These are phyloP conservation scores for Metschnikowia kofuensis DNA, from an alignment of 805 yeast genomes.

Conservation along the genomic window DNA sequence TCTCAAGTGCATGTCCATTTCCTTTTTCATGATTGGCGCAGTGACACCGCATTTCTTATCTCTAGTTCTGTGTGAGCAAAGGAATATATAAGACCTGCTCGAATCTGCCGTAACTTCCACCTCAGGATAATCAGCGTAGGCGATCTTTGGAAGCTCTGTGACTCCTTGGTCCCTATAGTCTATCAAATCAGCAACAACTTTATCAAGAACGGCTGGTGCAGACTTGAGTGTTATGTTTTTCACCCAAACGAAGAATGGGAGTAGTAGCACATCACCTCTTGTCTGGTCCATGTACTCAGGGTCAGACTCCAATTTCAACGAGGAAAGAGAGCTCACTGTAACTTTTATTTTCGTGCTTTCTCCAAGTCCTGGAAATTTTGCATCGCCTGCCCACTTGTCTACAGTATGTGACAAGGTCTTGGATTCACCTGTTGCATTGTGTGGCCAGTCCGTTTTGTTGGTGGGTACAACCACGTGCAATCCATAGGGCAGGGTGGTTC, in stretches of 20 bases:
- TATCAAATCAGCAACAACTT: constrained; percentile 42
- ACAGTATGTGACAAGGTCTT: constrained; percentile 47
- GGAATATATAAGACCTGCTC: constrained; percentile 50
- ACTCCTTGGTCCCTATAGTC: constrained; percentile 16
- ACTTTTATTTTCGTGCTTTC: constrained; percentile 40
- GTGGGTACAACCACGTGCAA: constrained; percentile 80
- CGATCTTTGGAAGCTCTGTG: constrained; percentile 7
- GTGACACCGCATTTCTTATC: constrained; percentile 93
- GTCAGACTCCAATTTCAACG: constrained; percentile 40
- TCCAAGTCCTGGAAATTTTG: constrained; percentile 21
- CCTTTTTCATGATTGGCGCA: constrained; percentile 84
- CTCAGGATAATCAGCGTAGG: constrained; percentile 21
- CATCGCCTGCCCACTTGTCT: constrained; percentile 31
- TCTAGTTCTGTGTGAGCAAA: constrained; percentile 89
- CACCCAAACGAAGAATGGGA: constrained; percentile 77
- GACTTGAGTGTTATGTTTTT: constrained; percentile 44
- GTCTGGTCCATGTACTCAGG: constrained; percentile 40
- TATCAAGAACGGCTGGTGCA: constrained; percentile 43
- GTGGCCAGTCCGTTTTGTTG: constrained; percentile 81
- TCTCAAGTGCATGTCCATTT: constrained; percentile 69
- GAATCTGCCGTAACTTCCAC: constrained; percentile 30
- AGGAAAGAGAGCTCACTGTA: constrained; percentile 53
- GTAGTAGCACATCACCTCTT: constrained; percentile 58
- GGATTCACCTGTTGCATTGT: constrained; percentile 54
- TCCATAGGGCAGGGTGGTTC: constrained; percentile 65